Conservation (phyloP, 129 eudicot species). For the Tagetes patula region DNA sequence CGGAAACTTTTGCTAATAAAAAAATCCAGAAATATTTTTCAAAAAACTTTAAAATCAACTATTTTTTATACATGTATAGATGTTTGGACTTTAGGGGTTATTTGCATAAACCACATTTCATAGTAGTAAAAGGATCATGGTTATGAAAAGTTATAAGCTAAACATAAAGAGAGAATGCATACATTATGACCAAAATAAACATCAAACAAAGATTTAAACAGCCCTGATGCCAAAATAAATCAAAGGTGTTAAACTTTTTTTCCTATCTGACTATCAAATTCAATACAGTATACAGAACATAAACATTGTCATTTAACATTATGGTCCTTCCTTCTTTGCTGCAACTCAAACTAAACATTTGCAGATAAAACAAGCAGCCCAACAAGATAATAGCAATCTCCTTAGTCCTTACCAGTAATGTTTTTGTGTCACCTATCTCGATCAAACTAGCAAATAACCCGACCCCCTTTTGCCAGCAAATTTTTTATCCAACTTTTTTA, state of each 20-base stretch:
- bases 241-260: background rate
- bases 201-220: background rate
- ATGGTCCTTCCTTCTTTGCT: conserved; percentile 20
- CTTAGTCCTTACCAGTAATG: background rate
- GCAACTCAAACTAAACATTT: conserved; percentile 19
- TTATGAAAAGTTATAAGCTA: background rate
- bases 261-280: conserved; percentile 16
- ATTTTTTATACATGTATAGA: too few relatives aligned
- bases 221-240: conserved; percentile 6
- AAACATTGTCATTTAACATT: conserved; percentile 18
- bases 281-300: conserved; percentile 20
- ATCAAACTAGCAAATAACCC: conserved; percentile 5
- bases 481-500: background rate
- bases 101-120: too few relatives aligned
- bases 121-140: too few relatives aligned
- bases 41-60: too few relatives aligned
- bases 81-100: too few relatives aligned
- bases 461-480: conserved; percentile 16
- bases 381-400: conserved; percentile 35
- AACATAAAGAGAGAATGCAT: background rate
- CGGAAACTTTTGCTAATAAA: too few relatives aligned
- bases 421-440: conserved; percentile 9
- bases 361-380: conserved; percentile 29
- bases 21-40: too few relatives aligned
- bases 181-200: background rate